Conservation (phyloP, 2,329 filamentous ascomycete genomes). For the Penicillium sp. region DNA sequence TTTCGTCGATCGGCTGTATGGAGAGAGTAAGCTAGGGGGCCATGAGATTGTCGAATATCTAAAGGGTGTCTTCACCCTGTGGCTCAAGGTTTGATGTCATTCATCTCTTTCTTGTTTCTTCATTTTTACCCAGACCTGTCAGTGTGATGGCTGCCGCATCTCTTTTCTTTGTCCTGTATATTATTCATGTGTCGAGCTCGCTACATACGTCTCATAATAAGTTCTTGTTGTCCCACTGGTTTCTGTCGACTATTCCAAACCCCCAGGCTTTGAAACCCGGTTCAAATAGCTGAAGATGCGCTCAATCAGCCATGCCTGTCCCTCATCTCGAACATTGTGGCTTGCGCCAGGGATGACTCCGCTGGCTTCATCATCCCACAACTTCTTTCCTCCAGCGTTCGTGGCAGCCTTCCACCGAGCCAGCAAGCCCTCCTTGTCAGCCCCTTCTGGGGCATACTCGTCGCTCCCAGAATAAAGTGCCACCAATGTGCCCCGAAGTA, state of each 20-base stretch:
- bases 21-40: conserved; percentile 91
- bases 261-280: conserved; percentile 27
- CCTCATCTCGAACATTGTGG: conserved; percentile 55
- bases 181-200: conserved; percentile 6
- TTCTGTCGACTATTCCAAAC: background rate
- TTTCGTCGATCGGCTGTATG: conserved; percentile 94
- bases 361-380: conserved; percentile 56
- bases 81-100: conserved; percentile 70
- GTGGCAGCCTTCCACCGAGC: conserved; percentile 49
- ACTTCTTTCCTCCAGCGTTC: conserved; percentile 39
- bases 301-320: conserved; percentile 49
- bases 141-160: conserved; percentile 9
- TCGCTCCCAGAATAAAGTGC: conserved; percentile 54
- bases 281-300: conserved; percentile 41
- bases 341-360: conserved; percentile 54
- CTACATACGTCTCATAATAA: conserved; percentile 14
- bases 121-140: conserved; percentile 2
- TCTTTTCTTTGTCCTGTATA: conserved; percentile 21
- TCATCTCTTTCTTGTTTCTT: conserved; percentile 4
- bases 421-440: conserved; percentile 52
- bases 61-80: conserved; percentile 79
- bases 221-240: background rate
- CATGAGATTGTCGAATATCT: conserved; percentile 97
- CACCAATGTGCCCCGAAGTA: conserved; percentile 47
- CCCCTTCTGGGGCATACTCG: conserved; percentile 49